phyloP scores from a whole-genome alignment of 208 protist genomes.

The Crithidia bombi region DNA sequence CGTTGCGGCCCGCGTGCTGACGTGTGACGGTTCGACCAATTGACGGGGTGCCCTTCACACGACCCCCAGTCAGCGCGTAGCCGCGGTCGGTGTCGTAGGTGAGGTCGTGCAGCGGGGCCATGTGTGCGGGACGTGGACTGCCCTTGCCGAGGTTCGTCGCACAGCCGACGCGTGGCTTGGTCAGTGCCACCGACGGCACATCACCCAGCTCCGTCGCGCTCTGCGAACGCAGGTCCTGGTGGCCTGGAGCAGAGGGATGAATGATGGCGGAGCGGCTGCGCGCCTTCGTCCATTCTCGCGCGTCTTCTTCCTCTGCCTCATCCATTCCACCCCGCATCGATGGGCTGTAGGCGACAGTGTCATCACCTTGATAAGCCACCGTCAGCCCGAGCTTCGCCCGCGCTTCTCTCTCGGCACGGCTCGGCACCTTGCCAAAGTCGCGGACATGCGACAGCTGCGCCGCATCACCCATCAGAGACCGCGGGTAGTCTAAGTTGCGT shows the following conservation, averaged over 20 bases:
- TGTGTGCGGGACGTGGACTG: conserved; percentile 32
- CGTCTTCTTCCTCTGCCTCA: conserved; percentile 10
- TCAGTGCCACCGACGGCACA: conserved; percentile 61
- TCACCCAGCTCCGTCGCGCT: conserved; percentile 66
- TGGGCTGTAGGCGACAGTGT: background rate
- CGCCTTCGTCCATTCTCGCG: conserved; percentile 35
- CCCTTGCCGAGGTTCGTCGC: conserved; percentile 51
- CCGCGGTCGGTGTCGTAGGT: conserved; percentile 58
- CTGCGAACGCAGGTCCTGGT: conserved; percentile 50
- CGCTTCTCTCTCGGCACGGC: conserved; percentile 45
- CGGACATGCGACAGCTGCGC: conserved; percentile 43
- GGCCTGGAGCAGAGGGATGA: conserved; percentile 65
- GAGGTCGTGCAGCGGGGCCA: conserved; percentile 53
- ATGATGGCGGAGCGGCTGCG: conserved; percentile 50
- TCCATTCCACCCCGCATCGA: background rate
- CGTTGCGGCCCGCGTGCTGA: conserved; percentile 48
- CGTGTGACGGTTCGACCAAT: conserved; percentile 61
- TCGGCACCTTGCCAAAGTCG: conserved; percentile 52
- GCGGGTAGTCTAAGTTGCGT: conserved; percentile 62
- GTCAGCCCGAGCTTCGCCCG: conserved; percentile 17
- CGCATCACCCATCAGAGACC: conserved; percentile 39
- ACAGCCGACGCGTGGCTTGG: conserved; percentile 46
- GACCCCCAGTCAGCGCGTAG: conserved; percentile 51
- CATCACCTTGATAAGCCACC: conserved; percentile 20
- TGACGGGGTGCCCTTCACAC: conserved; percentile 64